Evolutionary conservation across 768 basidiomycete genomes (phyloP), one percentile per base, ranked within the genome.

Genomic region (Coprinopsis sp.): DNA sequence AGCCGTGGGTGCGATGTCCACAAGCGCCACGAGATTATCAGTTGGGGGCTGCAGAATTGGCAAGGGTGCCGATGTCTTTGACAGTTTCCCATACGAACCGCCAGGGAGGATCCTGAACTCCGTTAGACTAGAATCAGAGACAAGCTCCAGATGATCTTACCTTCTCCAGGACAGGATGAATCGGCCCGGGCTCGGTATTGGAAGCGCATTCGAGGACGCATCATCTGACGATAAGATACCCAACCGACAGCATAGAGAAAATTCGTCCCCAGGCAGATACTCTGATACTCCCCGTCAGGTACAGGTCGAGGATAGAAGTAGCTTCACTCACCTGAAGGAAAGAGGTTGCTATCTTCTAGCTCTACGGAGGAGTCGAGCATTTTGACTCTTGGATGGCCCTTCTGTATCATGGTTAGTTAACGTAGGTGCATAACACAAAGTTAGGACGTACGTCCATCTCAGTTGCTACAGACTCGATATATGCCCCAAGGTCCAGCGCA

Each of bases 151-250:
- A 1, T 12, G 25, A 10, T 13, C 42, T n/a, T 56, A 79, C 87
- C 82, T 79, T 65, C 76, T 68, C 89, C 88, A 91, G 18, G 58
- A 65, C 22, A 89, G 57, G 30, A 73, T 66, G 55, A 84, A 87
- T 47, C 67, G 66, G 3, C 84, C 88, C 0, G 81, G 79, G 13
- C 74, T 72, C 6, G 66, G 58, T 29, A 79, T 65, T 3, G 55
- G 50, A 14, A 60, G 63, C 14, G 66, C 58, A 3, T 61, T 62
- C 21, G 50, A 48, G 11, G 61, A 50, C 14, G 65, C 61, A 13
- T 73, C 70, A 25, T 73, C 77, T 19, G 65, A 62, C 22, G 65
- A 54, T 3, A 70, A 59, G 12, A 47, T 84, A 58, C 36, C 66
- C 69, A 31, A 87, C 63, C 75, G 73, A 54, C 78, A 82, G 18